These are phyloP conservation scores for Stentor roeselii DNA, from an alignment of 73 alveolate species.

Conservation along the genomic window DNA sequence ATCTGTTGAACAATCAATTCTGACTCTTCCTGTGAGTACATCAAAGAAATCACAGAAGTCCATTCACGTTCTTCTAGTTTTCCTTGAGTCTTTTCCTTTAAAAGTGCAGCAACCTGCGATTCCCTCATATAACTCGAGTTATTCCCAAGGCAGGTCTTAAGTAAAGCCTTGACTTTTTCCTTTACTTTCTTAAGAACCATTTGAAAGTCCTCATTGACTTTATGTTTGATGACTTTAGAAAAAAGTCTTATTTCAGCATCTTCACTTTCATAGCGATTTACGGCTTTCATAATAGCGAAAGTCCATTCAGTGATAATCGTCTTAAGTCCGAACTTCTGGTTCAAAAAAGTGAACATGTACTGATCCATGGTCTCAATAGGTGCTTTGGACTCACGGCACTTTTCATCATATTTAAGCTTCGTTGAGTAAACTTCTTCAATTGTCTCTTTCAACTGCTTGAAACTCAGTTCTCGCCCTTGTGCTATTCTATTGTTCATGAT, in stretches of 20 bases:
- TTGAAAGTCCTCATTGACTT: conserved; percentile 85
- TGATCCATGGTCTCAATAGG: conserved; percentile 89
- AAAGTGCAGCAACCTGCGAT: conserved; percentile 71
- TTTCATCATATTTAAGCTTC: conserved; percentile 69
- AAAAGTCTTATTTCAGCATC: conserved; percentile 83
- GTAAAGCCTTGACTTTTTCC: conserved; percentile 52
- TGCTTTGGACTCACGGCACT: conserved; percentile 62
- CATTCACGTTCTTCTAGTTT: conserved; percentile 91
- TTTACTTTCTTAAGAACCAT: conserved; percentile 49
- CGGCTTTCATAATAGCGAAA: conserved; percentile 75
- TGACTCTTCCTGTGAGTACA: conserved; percentile 90
- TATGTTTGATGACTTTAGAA: conserved; percentile 79
- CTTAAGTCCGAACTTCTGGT: conserved; percentile 85
- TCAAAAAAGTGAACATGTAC: conserved; percentile 75
- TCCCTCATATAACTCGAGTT: conserved; percentile 82
- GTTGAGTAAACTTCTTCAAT: conserved; percentile 71
- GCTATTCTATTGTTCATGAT: conserved; percentile 9
- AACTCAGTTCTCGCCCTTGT: conserved; percentile 30
- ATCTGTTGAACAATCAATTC: conserved; percentile 36
- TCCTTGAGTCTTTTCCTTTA: conserved; percentile 64
- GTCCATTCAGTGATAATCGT: conserved; percentile 81
- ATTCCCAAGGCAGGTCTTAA: conserved; percentile 58
- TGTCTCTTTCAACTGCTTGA: conserved; percentile 62
- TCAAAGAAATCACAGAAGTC: conserved; percentile 83
- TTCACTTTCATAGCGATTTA: conserved; percentile 55